Conservation (phyloP, 805 yeast species). For the Alloascoidea africana region DNA sequence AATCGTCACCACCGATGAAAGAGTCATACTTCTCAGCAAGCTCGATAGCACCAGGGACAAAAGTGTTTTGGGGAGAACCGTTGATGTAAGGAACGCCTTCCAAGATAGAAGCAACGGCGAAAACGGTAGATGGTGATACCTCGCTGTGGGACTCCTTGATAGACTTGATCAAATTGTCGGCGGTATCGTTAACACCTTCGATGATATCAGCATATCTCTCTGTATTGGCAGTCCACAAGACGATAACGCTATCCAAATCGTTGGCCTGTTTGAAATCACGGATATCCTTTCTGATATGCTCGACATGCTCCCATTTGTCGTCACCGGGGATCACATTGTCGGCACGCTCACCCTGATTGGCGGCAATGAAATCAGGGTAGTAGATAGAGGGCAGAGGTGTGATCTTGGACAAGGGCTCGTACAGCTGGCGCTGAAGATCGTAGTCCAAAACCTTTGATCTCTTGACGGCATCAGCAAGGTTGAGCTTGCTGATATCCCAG, state of each 20-base stretch:
- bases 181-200: slow-evolving; percentile 76
- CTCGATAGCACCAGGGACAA: slow-evolving; percentile 89
- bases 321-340: slow-evolving; percentile 63
- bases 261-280: slow-evolving; percentile 58
- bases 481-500: slow-evolving; percentile 77
- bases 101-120: slow-evolving; percentile 85
- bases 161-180: slow-evolving; percentile 59
- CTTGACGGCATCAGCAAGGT: slow-evolving; percentile 64
- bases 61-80: slow-evolving; percentile 96
- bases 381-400: slow-evolving; percentile 75
- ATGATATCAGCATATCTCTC: slow-evolving; percentile 77
- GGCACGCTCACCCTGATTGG: slow-evolving; percentile 86
- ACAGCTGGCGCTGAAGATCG: slow-evolving; percentile 66
- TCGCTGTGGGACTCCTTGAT: slow-evolving; percentile 71
- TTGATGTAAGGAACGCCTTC: slow-evolving; percentile 85
- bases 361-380: slow-evolving; percentile 94
- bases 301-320: slow-evolving; percentile 83
- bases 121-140: slow-evolving; percentile 84
- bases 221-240: slow-evolving; percentile 95
- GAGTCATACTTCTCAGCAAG: slow-evolving; percentile 64
- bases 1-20: slow-evolving; percentile 93
- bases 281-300: slow-evolving; percentile 73
- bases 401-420: slow-evolving; percentile 41
- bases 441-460: slow-evolving; percentile 80
- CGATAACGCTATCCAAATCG: slow-evolving; percentile 71